Conservation (phyloP, 2,329 filamentous ascomycete species). For the Ophiostoma ulmi region DNA sequence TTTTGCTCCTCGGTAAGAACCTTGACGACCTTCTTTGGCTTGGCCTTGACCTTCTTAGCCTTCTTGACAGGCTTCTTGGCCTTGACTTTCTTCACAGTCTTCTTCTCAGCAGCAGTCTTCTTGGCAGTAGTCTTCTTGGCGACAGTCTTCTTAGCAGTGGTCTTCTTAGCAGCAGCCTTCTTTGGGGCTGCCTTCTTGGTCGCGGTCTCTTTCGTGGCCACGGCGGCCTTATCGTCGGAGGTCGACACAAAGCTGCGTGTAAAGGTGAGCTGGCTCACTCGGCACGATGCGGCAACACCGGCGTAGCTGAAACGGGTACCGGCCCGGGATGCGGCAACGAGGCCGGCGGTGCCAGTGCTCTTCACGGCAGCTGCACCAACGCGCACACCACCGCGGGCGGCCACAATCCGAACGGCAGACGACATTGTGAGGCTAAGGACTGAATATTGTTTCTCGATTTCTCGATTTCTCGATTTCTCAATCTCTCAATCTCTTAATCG, state of each 20-base stretch:
- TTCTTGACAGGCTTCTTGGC: slow-evolving; percentile 24
- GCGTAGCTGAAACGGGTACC: not conserved
- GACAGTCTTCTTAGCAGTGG: slow-evolving; percentile 27
- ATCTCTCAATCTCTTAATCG: not conserved
- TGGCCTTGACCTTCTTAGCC: slow-evolving; percentile 29
- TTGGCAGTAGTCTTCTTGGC: not conserved
- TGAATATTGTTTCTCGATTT: not conserved
- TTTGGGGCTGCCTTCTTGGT: slow-evolving; percentile 28
- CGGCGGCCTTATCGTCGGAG: slow-evolving; percentile 5
- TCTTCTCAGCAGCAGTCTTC: slow-evolving; percentile 27
- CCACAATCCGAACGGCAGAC: slow-evolving; percentile 23
- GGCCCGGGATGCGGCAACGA: not conserved
- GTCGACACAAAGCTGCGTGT: slow-evolving; percentile 22
- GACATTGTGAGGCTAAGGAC: slow-evolving; percentile 21
- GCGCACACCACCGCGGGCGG: slow-evolving; percentile 20
- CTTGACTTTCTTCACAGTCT: slow-evolving; percentile 20
- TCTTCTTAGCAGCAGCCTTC: slow-evolving; percentile 9
- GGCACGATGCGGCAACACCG: not conserved
- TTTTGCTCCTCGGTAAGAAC: slow-evolving; percentile 38
- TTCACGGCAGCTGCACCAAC: slow-evolving; percentile 6
- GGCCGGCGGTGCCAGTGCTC: not conserved
- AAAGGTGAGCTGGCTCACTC: not conserved
- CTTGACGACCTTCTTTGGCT: slow-evolving; percentile 30
- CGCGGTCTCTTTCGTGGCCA: slow-evolving; percentile 12
- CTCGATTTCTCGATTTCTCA: not conserved